Conservation (phyloP, 768 basidiomycete species). For the Lactarius akahatsu region DNA sequence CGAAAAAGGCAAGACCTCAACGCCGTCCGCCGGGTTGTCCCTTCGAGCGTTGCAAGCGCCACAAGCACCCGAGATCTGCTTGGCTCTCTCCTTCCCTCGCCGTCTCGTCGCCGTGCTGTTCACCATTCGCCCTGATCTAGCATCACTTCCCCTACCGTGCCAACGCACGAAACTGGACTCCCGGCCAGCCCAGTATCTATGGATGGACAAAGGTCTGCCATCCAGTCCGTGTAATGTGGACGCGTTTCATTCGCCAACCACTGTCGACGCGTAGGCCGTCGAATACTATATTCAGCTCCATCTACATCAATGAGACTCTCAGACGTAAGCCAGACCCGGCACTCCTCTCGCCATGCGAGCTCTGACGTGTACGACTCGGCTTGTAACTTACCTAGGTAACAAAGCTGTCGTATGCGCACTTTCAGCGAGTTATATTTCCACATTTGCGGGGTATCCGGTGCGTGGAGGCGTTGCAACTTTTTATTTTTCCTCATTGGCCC, state of each 20-base stretch:
- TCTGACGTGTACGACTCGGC: slow-evolving; percentile 22
- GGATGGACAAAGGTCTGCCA: slow-evolving; percentile 32
- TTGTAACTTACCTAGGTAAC: slow-evolving; percentile 50
- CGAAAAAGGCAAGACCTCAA: slow-evolving; percentile 21
- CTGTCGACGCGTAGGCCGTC: slow-evolving; percentile 18
- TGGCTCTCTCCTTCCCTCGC: slow-evolving; percentile 23
- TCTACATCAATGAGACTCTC: slow-evolving; percentile 29
- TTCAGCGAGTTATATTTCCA: slow-evolving; percentile 88
- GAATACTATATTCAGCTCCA: slow-evolving; percentile 26
- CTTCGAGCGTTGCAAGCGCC: slow-evolving; percentile 8
- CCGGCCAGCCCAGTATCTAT: slow-evolving; percentile 57
- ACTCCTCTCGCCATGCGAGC: background rate
- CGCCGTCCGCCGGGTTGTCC: slow-evolving; percentile 17
- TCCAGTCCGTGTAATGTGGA: slow-evolving; percentile 5
- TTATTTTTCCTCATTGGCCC: background rate
- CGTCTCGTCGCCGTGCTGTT: slow-evolving; percentile 25
- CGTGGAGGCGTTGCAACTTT: background rate
- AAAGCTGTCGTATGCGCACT: slow-evolving; percentile 89
- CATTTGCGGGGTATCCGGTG: slow-evolving; percentile 88
- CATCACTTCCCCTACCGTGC: slow-evolving; percentile 44
- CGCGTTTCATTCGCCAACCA: slow-evolving; percentile 14
- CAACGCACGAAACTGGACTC: slow-evolving; percentile 71
- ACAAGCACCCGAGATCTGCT: slow-evolving; percentile 15
- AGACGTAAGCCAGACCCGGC: slow-evolving; percentile 20
- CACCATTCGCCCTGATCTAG: slow-evolving; percentile 20